These are phyloP conservation scores for Colletotrichum tropicicola DNA, from an alignment of 2,329 filamentous ascomycete genomes.

Conservation along the genomic window DNA sequence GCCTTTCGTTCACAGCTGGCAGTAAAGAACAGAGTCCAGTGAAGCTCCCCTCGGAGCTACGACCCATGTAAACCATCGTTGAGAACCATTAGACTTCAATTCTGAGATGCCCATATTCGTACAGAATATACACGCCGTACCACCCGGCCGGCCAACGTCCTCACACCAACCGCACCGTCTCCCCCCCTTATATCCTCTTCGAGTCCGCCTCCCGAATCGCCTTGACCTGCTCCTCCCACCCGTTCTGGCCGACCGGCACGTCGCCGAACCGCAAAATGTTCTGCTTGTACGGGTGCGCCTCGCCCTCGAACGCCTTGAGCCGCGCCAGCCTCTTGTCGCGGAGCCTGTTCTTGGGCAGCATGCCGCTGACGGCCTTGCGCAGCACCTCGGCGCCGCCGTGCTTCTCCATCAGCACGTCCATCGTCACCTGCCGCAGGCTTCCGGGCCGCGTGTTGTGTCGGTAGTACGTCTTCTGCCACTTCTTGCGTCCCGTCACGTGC, in stretches of 20 bases:
- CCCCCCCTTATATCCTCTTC: constrained; percentile 55
- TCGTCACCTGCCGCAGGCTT: constrained; percentile 85
- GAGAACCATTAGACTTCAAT: constrained; percentile 13
- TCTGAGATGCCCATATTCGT: constrained; percentile 30
- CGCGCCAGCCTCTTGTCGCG: constrained; percentile 87
- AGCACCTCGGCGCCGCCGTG: constrained; percentile 93
- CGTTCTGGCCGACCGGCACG: constrained; percentile 59
- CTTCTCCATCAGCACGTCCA: constrained; percentile 95
- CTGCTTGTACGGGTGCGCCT: constrained; percentile 87
- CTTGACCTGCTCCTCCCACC: constrained; percentile 62
- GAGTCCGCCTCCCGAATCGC: constrained; percentile 59
- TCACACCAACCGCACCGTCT: background rate
- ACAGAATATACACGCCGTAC: constrained; percentile 31
- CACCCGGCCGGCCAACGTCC: background rate
- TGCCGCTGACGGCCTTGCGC: constrained; percentile 90
- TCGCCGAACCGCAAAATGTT: constrained; percentile 83
- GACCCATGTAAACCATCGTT: too few species aligned
- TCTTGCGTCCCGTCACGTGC: constrained; percentile 90
- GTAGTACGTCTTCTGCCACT: constrained; percentile 95
- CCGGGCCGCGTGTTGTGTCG: constrained; percentile 92
- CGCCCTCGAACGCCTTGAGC: constrained; percentile 96
- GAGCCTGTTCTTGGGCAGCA: constrained; percentile 97
- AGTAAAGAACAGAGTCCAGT: too few species aligned
- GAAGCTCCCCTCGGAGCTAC: too few species aligned
- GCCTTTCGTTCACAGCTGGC: too few species aligned